A percentile compares a stretch with the other conserved stretches of the same genome.
Evolutionary conservation across 2,329 filamentous ascomycete genomes (phyloP).

Genomic region (Aspergillus alliaceus): DNA sequence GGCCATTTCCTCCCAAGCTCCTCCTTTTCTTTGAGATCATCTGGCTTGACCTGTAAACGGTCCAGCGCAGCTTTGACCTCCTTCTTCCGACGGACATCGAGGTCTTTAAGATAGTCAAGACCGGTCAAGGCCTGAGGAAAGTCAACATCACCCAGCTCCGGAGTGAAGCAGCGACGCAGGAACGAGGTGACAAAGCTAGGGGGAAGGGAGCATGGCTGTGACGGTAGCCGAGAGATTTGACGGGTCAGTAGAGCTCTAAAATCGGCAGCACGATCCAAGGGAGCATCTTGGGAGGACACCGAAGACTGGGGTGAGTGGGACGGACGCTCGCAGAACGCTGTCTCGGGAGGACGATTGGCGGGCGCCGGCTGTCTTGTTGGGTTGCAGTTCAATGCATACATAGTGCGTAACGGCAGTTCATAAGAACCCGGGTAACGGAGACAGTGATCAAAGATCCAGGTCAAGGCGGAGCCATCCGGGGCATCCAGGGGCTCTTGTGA

Average conservation of each 20-base stretch:
- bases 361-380: conserved; percentile 43
- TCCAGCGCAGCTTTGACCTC: conserved; percentile 57
- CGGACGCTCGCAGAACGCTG: conserved; percentile 38
- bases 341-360: conserved; percentile 29
- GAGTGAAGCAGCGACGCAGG: conserved; percentile 59
- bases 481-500: conserved; percentile 19
- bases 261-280: conserved; percentile 40
- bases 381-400: conserved; percentile 66
- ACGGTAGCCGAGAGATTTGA: conserved; percentile 59
- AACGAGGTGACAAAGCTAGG: conserved; percentile 64
- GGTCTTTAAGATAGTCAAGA: conserved; percentile 65
- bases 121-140: conserved; percentile 66
- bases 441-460: conserved; percentile 60
- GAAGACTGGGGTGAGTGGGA: conserved; percentile 29
- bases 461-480: conserved; percentile 44
- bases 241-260: conserved; percentile 44
- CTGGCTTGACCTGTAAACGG: conserved; percentile 53
- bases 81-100: conserved; percentile 60
- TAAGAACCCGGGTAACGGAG: conserved; percentile 63
- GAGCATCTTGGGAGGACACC: conserved; percentile 18
- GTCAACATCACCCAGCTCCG: conserved; percentile 58
- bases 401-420: conserved; percentile 66
- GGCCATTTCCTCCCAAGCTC: conserved; percentile 54
- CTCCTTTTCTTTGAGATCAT: conserved; percentile 49
- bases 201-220: conserved; percentile 62